These are phyloP conservation scores for Dioszegia hungarica DNA, from an alignment of 768 basidiomycete species.

Conservation along the genomic window DNA sequence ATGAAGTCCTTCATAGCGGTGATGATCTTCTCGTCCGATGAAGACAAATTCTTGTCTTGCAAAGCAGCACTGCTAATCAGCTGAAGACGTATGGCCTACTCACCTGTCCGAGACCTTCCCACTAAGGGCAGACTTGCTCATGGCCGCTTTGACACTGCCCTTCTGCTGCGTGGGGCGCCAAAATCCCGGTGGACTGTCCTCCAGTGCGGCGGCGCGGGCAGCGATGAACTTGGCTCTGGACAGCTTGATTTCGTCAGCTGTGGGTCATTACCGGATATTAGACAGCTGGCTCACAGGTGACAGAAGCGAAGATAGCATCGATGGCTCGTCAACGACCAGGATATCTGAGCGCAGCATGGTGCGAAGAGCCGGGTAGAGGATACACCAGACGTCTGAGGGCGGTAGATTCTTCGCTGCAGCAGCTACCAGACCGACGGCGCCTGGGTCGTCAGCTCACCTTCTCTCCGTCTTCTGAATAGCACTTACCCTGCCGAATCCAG, in stretches of 20 bases:
- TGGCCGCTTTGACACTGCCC: slow-evolving; percentile 11
- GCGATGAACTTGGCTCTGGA: slow-evolving; percentile 75
- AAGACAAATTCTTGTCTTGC: slow-evolving; percentile 65
- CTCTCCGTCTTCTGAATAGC: background rate
- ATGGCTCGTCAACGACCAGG: slow-evolving; percentile 64
- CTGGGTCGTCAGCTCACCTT: slow-evolving; percentile 50
- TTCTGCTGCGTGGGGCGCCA: slow-evolving; percentile 59
- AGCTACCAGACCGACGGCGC: slow-evolving; percentile 80
- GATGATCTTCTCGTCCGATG: slow-evolving; percentile 76
- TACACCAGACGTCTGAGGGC: slow-evolving; percentile 90
- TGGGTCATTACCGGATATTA: too few species aligned
- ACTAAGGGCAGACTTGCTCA: slow-evolving; percentile 13
- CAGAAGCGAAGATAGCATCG: slow-evolving; percentile 70
- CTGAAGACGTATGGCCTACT: background rate
- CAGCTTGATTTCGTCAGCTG: slow-evolving; percentile 50
- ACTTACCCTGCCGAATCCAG: slow-evolving; percentile 83
- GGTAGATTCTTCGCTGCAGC: slow-evolving; percentile 78
- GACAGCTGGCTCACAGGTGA: slow-evolving; percentile 64
- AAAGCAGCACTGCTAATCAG: slow-evolving; percentile 7
- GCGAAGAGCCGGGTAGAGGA: slow-evolving; percentile 83
- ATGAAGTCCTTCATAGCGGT: slow-evolving; percentile 85
- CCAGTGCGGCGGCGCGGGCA: slow-evolving; percentile 82
- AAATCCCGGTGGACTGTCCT: slow-evolving; percentile 69
- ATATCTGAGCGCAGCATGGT: slow-evolving; percentile 83
- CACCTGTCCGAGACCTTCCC: slow-evolving; percentile 8